Evolutionary conservation across 179 eudicot genomes (phyloP).

Genomic region (Camellia oleifera): DNA sequence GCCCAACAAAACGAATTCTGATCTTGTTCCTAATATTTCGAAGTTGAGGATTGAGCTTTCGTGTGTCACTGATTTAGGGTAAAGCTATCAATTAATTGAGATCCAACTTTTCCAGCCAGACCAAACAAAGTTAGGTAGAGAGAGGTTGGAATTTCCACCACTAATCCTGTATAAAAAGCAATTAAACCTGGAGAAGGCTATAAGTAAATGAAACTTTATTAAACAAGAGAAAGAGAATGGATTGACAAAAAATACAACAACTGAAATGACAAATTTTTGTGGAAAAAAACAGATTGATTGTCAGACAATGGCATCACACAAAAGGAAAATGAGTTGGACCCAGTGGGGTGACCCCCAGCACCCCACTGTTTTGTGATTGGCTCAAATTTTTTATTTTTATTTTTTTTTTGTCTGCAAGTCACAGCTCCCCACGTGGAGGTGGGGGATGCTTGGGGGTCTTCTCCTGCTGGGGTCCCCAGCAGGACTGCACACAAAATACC

Average conservation of each 20-base stretch:
- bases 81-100: no score
- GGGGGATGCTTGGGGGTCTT: no score
- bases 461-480: no score
- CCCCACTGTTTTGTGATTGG: no score
- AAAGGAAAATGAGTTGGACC: neutral
- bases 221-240: neutral
- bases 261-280: neutral
- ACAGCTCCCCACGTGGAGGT: no score
- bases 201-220: neutral
- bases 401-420: no score
- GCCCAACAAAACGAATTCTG: no score
- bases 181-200: neutral
- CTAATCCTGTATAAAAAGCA: neutral
- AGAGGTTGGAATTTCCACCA: neutral
- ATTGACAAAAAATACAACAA: slow-evolving; percentile 6
- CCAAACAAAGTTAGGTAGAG: neutral
- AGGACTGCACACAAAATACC: neutral
- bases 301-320: neutral
- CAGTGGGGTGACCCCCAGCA: no score
- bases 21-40: no score
- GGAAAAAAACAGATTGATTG: neutral
- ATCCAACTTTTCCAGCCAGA: neutral
- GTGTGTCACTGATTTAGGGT: no score
- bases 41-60: no score
- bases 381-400: no score